Conservation (phyloP, 2,329 filamentous ascomycete species). For the Pyricularia sp. region DNA sequence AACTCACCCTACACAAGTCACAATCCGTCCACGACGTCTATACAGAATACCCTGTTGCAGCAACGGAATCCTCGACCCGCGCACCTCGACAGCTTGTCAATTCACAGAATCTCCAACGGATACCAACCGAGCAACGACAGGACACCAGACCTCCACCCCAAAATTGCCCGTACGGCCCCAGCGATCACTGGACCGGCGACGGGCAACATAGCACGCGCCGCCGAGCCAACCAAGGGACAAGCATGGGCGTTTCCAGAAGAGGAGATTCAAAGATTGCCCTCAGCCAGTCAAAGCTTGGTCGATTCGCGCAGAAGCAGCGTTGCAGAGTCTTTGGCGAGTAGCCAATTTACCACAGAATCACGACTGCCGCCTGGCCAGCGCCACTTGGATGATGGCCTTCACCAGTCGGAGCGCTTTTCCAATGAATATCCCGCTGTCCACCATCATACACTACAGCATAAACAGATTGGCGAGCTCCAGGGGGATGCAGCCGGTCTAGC, state of each 20-base stretch:
- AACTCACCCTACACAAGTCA: slow-evolving; percentile 63
- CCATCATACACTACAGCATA: slow-evolving; percentile 65
- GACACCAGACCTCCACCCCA: slow-evolving; percentile 37
- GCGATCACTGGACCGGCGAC: slow-evolving; percentile 61
- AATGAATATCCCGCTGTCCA: slow-evolving; percentile 49
- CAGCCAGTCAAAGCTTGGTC: slow-evolving; percentile 34
- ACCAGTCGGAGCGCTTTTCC: slow-evolving; percentile 34
- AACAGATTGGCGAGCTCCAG: slow-evolving; percentile 54
- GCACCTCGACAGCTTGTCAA: slow-evolving; percentile 36
- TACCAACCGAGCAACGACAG: slow-evolving; percentile 48
- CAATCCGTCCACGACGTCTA: slow-evolving; percentile 63
- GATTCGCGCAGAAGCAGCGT: slow-evolving; percentile 64
- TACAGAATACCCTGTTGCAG: slow-evolving; percentile 57
- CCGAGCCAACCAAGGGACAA: slow-evolving; percentile 69
- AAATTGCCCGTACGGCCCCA: slow-evolving; percentile 52
- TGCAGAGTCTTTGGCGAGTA: slow-evolving; percentile 66
- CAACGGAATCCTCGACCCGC: slow-evolving; percentile 44
- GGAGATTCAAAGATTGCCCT: slow-evolving; percentile 41
- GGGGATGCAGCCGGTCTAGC: slow-evolving; percentile 40
- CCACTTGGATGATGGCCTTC: slow-evolving; percentile 48
- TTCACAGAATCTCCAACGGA: slow-evolving; percentile 50
- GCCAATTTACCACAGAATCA: slow-evolving; percentile 65
- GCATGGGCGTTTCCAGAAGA: slow-evolving; percentile 76
- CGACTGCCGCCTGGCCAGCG: slow-evolving; percentile 59
- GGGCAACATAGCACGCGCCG: slow-evolving; percentile 53